Base-by-base conservation (phyloP, 2,329 filamentous ascomycete species). In the Aschersonia sp. region DNA sequence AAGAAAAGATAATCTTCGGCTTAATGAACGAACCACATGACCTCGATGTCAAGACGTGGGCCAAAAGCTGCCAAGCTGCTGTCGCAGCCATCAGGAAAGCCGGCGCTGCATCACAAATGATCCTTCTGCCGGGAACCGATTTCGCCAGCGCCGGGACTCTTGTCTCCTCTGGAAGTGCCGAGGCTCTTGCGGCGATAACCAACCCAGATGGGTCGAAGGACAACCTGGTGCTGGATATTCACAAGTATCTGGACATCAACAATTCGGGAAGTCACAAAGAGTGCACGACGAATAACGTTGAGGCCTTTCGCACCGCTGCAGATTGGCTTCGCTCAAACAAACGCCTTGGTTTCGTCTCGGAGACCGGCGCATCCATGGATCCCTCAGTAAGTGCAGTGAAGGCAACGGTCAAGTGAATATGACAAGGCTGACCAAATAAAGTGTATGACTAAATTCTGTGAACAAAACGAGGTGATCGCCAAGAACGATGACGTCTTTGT, bases 21-120 rank as follows among this genome's bases (percentile, higher is more conserved):
- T 58, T 84, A 43, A 84, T 84, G 79, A 85, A 84, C 62, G 81
- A 81, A 62, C 80, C 81, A 6, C 77, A 83, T 58, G 73, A 78
- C 46, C 60, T 76, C 48, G 71, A 79, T 54, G 67, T 81, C 52
- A 59, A 56, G 30, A 59, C 63, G 1, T 84, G 81, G 81, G 77
- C 74, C 0, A 59, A 67, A 5, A 78, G 76, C 0, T 74, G 76
- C 50, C 81, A 84, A 57, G 69, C 68, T 10, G 78, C 69, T 12
- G 81, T 86, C 1, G 79, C 73, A 0, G 81, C 78, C 4, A 83
- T 86, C 54, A 75, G 81, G 42, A 60, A 71, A 41, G 73, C 76
- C 2, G 81, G 80, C n/a, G 79, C 80, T n/a, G 71, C 78, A 1
- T 63, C 64, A 22, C 77, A 84, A 52, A 72, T 77, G 56, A 82